These are phyloP conservation scores for Thelephora aurantiotincta DNA, from an alignment of 768 basidiomycete species.

Conservation along the genomic window DNA sequence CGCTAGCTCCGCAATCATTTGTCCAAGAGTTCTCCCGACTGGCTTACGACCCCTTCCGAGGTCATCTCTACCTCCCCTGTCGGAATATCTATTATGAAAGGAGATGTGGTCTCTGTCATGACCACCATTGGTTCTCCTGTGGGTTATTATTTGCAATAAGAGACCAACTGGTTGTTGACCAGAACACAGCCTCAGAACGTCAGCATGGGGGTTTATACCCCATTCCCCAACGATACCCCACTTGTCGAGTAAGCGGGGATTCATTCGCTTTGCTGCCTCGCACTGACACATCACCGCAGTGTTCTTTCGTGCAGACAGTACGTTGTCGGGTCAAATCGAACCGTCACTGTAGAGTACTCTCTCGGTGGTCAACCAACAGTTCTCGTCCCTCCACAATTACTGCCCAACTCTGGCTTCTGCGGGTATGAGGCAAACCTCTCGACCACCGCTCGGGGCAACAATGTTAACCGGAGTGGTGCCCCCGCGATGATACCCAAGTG, in stretches of 20 bases:
- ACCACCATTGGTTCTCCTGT: conserved; percentile 70
- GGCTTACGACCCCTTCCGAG: conserved; percentile 36
- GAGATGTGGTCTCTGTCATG: conserved; percentile 41
- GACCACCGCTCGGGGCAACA: not conserved
- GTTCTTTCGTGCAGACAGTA: conserved; percentile 53
- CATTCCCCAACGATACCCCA: conserved; percentile 31
- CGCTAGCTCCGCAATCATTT: conserved; percentile 51
- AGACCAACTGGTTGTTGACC: not conserved
- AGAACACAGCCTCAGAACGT: conserved; percentile 35
- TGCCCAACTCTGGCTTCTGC: conserved; percentile 26
- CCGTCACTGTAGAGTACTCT: conserved; percentile 46
- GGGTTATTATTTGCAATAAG: conserved; percentile 10
- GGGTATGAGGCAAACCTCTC: conserved; percentile 7
- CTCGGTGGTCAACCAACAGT: conserved; percentile 48
- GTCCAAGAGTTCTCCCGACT: conserved; percentile 28
- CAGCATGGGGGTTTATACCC: conserved; percentile 43
- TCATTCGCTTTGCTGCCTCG: not conserved
- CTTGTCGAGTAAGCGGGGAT: conserved; percentile 36
- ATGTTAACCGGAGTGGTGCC: no score
- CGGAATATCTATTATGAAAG: conserved; percentile 54
- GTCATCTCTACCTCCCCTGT: conserved; percentile 35
- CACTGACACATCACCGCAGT: conserved; percentile 19
- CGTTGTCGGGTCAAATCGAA: conserved; percentile 53
- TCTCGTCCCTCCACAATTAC: conserved; percentile 27
- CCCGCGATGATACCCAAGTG: no score